These are phyloP conservation scores for Coemansia sp. DNA, from an alignment of 192 early-diverging fungal genomes.

Conservation along the genomic window DNA sequence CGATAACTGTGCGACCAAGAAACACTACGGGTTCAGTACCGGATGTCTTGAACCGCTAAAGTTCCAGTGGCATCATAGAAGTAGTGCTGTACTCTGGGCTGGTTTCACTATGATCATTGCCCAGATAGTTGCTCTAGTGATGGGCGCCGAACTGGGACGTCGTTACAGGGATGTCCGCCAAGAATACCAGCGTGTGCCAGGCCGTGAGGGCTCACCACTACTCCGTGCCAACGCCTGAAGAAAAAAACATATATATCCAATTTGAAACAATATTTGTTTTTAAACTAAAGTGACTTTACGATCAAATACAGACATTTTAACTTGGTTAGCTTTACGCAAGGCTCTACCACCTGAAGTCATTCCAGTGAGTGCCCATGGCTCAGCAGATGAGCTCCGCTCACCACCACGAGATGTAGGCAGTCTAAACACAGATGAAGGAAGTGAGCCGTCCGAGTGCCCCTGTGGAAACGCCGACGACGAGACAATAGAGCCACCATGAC, in stretches of 20 bases:
- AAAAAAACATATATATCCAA: not conserved
- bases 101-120: conserved; percentile 37
- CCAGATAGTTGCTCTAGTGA: conserved; percentile 38
- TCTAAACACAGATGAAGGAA: conserved; percentile 48
- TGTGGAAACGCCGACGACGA: conserved; percentile 34
- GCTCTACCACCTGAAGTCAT: conserved; percentile 50
- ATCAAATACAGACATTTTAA: conserved; percentile 35
- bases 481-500: not conserved
- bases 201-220: conserved; percentile 34
- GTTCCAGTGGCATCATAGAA: conserved; percentile 31
- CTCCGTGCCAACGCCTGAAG: conserved; percentile 16
- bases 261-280: no score
- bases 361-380: conserved; percentile 34
- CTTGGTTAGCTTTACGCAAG: conserved; percentile 37
- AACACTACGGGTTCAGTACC: conserved; percentile 35
- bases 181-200: conserved; percentile 41
- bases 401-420: conserved; percentile 19
- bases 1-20: conserved; percentile 39
- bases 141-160: conserved; percentile 48
- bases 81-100: conserved; percentile 22
- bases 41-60: conserved; percentile 33
- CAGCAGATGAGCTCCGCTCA: not conserved
- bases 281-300: conserved; percentile 34
- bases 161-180: conserved; percentile 36
- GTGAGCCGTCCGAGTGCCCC: conserved; percentile 12